phyloP scores from a whole-genome alignment of 805 yeast genomes.

The Suhomyces pyralidae region DNA sequence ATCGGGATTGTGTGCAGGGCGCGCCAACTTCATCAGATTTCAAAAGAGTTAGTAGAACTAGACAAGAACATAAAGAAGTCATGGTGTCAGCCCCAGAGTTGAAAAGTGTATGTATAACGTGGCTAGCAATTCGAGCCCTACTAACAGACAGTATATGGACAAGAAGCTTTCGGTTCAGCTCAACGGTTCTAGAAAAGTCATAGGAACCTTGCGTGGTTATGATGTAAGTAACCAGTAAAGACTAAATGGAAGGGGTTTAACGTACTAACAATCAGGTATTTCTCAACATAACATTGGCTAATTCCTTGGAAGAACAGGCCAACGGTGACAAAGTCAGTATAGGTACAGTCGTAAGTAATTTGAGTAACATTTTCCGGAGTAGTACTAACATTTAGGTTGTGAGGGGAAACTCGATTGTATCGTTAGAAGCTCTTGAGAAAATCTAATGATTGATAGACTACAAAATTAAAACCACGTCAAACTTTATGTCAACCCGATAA shows the following conservation, averaged over 20 bases:
- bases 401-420: conserved; percentile 75
- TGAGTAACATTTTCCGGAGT: conserved; percentile 11
- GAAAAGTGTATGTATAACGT: conserved; percentile 43
- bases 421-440: conserved; percentile 54
- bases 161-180: conserved; percentile 70
- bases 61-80: background rate
- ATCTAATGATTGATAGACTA: conserved; percentile 11
- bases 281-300: conserved; percentile 66
- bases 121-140: conserved; percentile 7
- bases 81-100: conserved; percentile 66
- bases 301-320: conserved; percentile 59
- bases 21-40: background rate
- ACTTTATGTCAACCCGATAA: background rate
- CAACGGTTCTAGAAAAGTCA: conserved; percentile 73
- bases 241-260: background rate
- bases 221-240: conserved; percentile 47
- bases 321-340: conserved; percentile 51
- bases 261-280: conserved; percentile 45
- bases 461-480: background rate
- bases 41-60: background rate
- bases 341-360: conserved; percentile 56
- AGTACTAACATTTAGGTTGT: conserved; percentile 42
- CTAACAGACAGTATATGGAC: conserved; percentile 62
- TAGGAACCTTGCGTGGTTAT: conserved; percentile 83
- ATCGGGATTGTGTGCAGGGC: background rate